Base-by-base conservation (phyloP, 345 rosid genomes). In the Erysimum cheiranthoides region DNA sequence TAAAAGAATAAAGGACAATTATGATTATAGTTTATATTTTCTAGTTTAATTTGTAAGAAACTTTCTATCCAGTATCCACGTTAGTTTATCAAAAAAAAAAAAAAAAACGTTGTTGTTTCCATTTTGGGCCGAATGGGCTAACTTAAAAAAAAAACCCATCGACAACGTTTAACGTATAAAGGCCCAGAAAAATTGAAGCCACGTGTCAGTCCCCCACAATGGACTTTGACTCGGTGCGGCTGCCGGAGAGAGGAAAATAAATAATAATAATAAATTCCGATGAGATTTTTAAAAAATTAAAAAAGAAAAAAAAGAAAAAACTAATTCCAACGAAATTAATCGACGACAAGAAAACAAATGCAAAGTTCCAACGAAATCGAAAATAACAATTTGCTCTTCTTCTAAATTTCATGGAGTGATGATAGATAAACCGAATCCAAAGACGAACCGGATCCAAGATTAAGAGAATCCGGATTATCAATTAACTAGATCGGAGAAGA, bases 331-430 rank as follows among this genome's bases (percentile, higher is more conserved):
- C 25, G 25, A 21, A 21, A 0, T 21, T 21, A 1, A 21, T 21
- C 25, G 25, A 21, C 25, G 25, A 21, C 25, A 59, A 73, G 63
- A 63, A 73, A 73, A 73, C 63, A 63, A 52, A 52, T 57, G 13
- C 77, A 65, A 73, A 71, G 60, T 49, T 71, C 68, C 75, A 71
- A 71, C 68, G 39, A 71, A 71, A 61, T 61, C 51, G 68, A 73
- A 63, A 32, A 1, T 54, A 71, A 27, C 45, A 61, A 8, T 8
- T 56, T 49, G 10, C 3, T 56, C 17, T 3, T 47, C 25, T 47
- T 43, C 16, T 5, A 49, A 49, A 66, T 51, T 51, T 25, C 5
- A 59, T 46, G 75, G 70, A 61, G 79, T 66, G 68, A 82, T 79
- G 88, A 61, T 73, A 57, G 73, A 66, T 47, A 78, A 78, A 72